Evolutionary conservation across 768 basidiomycete species (phyloP), one percentile per base, ranked within the genome.

Genomic region (Boletus pseudopeckii): DNA sequence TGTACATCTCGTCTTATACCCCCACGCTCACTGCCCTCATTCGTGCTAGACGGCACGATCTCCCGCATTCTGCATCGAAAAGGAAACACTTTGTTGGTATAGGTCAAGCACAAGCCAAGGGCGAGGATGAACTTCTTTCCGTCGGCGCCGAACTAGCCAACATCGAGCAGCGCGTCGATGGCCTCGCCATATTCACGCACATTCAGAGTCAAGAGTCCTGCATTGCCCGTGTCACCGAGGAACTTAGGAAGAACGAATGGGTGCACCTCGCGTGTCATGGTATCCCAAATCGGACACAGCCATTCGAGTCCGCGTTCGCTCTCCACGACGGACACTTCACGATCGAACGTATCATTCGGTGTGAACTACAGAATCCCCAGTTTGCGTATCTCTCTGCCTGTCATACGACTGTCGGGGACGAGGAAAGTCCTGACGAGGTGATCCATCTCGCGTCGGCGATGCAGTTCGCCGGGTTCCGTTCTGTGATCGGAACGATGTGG

Each of bases 241-340:
- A 38, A 14, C 44, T 53, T 2, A 5, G 44, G 13, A 40, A 46
- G 32, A 28, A 17, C 26, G n/a, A 45, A 0, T 69, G 65, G 67
- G 62, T 63, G 2, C 68, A 69, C 33, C 49, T 69, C 15, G 61
- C 64, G 0, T 69, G 68, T 26, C 68, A 69, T 32, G 67, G 62
- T 10, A n/a, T 42, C 24, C 56, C 24, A 26, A 26, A 26, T 26
- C 24, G 24, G 24, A 26, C 6, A 26, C 24, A 26, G 6, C 24
- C 24, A 26, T 26, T 26, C 24, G 24, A 26, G 24, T 26, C 24
- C 24, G 24, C 24, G 24, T 26, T 26, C 24, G 24, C 24, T 26
- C 41, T 62, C 20, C 28, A 28, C 11, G 40, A 62, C 9, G 48
- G 40, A 13, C 60, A 34, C 4, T 45, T 62, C 6, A 52, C 57